Base-by-base conservation (phyloP, 176 grass and related monocot genomes). In the Paspalum vaginatum region DNA sequence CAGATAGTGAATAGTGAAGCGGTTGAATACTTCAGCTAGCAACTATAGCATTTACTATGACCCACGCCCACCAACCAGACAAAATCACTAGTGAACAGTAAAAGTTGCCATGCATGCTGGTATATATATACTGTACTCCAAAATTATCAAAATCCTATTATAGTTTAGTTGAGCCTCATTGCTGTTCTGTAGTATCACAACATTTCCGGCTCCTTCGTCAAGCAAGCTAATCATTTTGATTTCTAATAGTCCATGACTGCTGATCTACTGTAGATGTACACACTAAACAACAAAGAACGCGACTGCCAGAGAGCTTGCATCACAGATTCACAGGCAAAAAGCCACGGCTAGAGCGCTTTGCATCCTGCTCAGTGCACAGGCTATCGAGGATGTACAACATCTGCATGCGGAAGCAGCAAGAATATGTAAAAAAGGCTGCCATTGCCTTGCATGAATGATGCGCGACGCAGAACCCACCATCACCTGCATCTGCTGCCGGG, bases 141-240 rank as follows among this genome's bases (percentile, higher is more conserved):
- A 55, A 20, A 43, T 8, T 43, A 20, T 16, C 2, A 20, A 47
- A 20, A 47, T 32, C 42, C 24, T 53, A 17, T 52, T 14, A 38
- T 4, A 40, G 6, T 14, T 52, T 4, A 40, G 6, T 10, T 25
- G 53, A 25, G 5, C 1, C 21, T 22, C 51, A 14, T 46, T 18
- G 8, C 47, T 13, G 48, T 54, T 73, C 49, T 73, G 27, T 73
- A 32, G 32, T 3, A 32, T 2, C 32, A 38, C 27, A 21, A 44
- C 70, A 62, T 68, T 83, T 74, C 26, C 41, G 37, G 22, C 40
- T 59, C 22, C 25, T 89, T 49, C 81, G 72, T 52, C 67, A 85
- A 79, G 50, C 57, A 68, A 57, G 50, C 45, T 81, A 74, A 81
- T 81, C 65, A 85, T 87, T 87, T 84, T 13, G 72, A 83, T 66